Percentiles rank a stretch among this genome's conserved stretches.
These are phyloP conservation scores for Wickerhamomyces strasburgensis DNA, from an alignment of 805 yeast genomes.

Conservation along the genomic window DNA sequence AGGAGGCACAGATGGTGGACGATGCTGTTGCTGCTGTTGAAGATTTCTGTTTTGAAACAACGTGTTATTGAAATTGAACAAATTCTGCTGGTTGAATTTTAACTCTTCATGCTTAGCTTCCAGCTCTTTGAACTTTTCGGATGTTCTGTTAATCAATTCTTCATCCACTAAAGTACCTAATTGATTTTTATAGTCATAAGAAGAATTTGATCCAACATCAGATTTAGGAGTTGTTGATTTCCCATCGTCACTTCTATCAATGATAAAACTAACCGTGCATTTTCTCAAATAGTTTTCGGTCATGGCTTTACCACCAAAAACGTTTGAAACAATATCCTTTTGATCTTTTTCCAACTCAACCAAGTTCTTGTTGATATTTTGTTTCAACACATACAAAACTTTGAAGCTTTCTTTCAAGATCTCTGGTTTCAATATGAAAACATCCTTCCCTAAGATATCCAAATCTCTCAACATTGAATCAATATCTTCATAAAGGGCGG, in stretches of 20 bases:
- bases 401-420: constrained; percentile 25
- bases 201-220: constrained; percentile 1
- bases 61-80: not conserved
- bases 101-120: constrained; percentile 1
- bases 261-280: constrained; percentile 25
- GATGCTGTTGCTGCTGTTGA: too few species aligned
- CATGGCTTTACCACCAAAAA: constrained; percentile 28
- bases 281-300: constrained; percentile 27
- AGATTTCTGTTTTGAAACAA: too few species aligned
- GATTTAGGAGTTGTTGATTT: not conserved
- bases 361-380: constrained; percentile 21
- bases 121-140: constrained; percentile 13
- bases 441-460: constrained; percentile 21
- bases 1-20: too few species aligned
- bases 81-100: not conserved
- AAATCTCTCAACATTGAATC: constrained; percentile 24
- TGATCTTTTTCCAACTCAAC: constrained; percentile 25
- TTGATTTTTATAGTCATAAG: constrained; percentile 17
- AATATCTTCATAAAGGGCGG: constrained; percentile 22
- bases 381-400: constrained; percentile 23
- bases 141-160: constrained; percentile 12
- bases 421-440: constrained; percentile 24
- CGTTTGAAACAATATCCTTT: constrained; percentile 27
- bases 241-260: constrained; percentile 12
- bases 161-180: constrained; percentile 19